Conservation (phyloP, 176 grass and related monocot genomes). For the Tillandsia fasciculata region DNA sequence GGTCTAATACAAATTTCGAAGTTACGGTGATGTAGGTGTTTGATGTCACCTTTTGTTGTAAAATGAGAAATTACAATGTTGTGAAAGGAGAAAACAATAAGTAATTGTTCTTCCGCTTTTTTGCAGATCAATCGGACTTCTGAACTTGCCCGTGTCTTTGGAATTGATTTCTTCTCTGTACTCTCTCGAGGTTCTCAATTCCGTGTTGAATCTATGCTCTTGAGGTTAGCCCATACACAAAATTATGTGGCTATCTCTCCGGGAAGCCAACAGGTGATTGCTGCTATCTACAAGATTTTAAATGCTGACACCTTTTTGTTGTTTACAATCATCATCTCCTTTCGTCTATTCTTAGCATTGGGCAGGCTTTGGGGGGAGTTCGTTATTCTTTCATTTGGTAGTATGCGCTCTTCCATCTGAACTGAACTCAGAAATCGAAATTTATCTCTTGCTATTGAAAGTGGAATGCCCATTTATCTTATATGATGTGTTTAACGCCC, state of each 20-base stretch:
- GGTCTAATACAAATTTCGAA: background rate
- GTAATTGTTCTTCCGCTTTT: conserved; percentile 3
- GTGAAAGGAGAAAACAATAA: too few species aligned
- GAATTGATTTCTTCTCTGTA: conserved; percentile 98
- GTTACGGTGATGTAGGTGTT: background rate
- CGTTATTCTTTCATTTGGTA: too few species aligned
- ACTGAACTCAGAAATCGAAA: too few species aligned
- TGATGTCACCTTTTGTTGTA: background rate
- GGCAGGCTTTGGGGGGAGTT: background rate
- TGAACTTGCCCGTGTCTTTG: conserved; percentile 95
- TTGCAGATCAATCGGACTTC: conserved; percentile 91
- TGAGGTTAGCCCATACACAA: conserved; percentile 91
- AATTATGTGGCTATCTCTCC: conserved; percentile 98
- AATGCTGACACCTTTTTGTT: background rate
- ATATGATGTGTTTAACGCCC: background rate
- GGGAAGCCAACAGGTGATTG: conserved; percentile 66
- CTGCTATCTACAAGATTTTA: background rate
- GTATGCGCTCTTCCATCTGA: too few species aligned
- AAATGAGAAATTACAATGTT: background rate
- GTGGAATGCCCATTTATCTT: background rate
- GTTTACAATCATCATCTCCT: background rate
- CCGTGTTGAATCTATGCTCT: conserved; percentile 95
- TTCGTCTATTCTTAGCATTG: background rate
- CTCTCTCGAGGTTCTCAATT: conserved; percentile 94
- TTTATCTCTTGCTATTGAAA: background rate